Percentiles rank a stretch among this genome's conserved stretches.
These are phyloP conservation scores for Suhomyces panamericanus DNA, from an alignment of 1,139 yeast species.

Conservation along the genomic window DNA sequence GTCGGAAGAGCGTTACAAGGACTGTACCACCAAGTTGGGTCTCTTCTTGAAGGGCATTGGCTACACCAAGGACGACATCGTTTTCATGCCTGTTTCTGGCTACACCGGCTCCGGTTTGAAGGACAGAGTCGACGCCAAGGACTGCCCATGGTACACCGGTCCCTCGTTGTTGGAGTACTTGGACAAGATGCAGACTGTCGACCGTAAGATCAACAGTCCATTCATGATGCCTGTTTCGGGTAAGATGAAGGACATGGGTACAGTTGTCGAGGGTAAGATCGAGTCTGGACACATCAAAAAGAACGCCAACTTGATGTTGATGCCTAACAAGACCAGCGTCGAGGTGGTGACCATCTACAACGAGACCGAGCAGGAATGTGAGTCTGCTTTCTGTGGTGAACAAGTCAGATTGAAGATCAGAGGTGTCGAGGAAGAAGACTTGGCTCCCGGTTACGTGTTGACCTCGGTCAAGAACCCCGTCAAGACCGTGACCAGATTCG, in stretches of 20 bases:
- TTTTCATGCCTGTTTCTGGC: constrained; percentile 97
- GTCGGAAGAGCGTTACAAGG: constrained; percentile 96
- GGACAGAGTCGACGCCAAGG: constrained; percentile 69
- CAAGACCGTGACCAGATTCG: constrained; percentile 84
- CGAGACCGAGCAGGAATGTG: constrained; percentile 95
- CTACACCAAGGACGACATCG: constrained; percentile 78
- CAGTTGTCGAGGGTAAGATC: constrained; percentile 95
- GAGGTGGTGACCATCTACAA: constrained; percentile 87
- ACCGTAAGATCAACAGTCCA: constrained; percentile 89
- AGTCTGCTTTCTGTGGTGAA: constrained; percentile 90
- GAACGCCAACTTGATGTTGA: constrained; percentile 70
- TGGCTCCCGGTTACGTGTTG: constrained; percentile 86
- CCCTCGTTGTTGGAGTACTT: constrained; percentile 89
- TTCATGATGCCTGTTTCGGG: constrained; percentile 96
- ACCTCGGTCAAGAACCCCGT: constrained; percentile 87
- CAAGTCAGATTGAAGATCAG: constrained; percentile 91
- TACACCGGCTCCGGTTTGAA: constrained; percentile 96
- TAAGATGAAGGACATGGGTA: constrained; percentile 95
- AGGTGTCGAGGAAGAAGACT: constrained; percentile 97
- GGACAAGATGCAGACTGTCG: constrained; percentile 76
- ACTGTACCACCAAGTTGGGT: constrained; percentile 83
- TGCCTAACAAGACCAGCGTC: constrained; percentile 86
- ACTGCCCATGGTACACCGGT: constrained; percentile 92
- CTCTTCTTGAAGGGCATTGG: constrained; percentile 87
- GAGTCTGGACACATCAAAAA: constrained; percentile 92